Base-by-base conservation (phyloP, 371 early-diverging fungal genomes). In the Mucor piriformis region DNA sequence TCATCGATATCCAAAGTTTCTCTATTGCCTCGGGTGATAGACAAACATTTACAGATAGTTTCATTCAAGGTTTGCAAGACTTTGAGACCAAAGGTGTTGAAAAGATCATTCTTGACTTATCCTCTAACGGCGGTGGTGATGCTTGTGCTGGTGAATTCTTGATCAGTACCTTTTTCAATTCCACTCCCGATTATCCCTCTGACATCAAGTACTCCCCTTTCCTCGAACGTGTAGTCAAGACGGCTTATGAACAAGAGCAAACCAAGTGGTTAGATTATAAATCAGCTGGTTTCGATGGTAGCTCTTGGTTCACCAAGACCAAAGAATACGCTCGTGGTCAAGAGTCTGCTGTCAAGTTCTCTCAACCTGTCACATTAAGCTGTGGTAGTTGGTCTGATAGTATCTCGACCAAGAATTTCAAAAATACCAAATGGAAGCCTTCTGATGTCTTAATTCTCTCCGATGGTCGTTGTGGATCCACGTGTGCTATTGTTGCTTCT, bases 131-230 rank as follows among this genome's bases (percentile, higher is more conserved):
- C 37, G 80, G 80, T 20, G 80, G 80, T 37, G 80, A 80, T 63
- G 80, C 80, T 3, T 80, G 80, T 63, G 80, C 80, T 21, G 80
- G 80, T 44, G 80, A 80, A 57, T 80, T 74, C 43, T 55, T 80
- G 21, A 80, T 80, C 60, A 74, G 69, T 16, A 72, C 77, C 2
- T 71, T 80, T 53, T 74, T 76, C 44, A 61, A 65, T 40, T 66
- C 73, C 21, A 80, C 80, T 0, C 77, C 77, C 16, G 77, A 74
- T 18, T 80, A 80, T 46, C 54, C 64, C 24, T 80, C 80, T 16
- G 80, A 80, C 50, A 57, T 80, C 53, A 80, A 80, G 32, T 66
- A 80, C 46, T 67, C 77, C 0, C 70, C 74, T 24, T 73, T 80
- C 63, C 54, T 80, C 51, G 73, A 74, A 20, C 73, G 75, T 44